Conservation (phyloP, 1,139 yeast genomes). For the Wickerhamomyces sp. region DNA sequence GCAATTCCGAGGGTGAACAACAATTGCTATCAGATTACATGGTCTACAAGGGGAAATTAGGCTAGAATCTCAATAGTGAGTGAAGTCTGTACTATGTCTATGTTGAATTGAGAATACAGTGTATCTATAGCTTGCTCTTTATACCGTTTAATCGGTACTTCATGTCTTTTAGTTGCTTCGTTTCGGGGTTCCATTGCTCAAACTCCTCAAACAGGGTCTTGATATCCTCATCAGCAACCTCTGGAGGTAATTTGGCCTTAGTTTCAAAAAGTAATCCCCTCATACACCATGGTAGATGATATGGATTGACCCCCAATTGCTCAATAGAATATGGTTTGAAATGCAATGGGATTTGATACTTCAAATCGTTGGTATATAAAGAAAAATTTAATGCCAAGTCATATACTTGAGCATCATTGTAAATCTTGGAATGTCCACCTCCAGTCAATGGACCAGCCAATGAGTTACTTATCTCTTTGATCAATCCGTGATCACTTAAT, state of each 20-base stretch:
- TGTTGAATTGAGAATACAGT: neutral
- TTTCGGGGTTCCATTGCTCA: conserved; percentile 81
- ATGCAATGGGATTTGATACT: conserved; percentile 48
- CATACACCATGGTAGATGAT: conserved; percentile 86
- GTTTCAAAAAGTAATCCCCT: conserved; percentile 71
- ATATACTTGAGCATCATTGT: conserved; percentile 81
- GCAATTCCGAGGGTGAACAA: too few species aligned
- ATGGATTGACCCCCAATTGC: conserved; percentile 70
- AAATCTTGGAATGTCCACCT: conserved; percentile 89
- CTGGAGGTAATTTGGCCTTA: conserved; percentile 23
- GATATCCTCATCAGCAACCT: conserved; percentile 49
- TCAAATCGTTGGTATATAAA: conserved; percentile 65
- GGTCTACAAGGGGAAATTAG: too few species aligned
- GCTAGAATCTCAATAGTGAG: too few species aligned
- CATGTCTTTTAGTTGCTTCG: conserved; percentile 73
- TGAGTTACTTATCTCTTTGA: conserved; percentile 76
- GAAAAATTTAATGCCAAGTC: conserved; percentile 72
- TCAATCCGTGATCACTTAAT: conserved; percentile 66
- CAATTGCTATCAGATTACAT: too few species aligned
- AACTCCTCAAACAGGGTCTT: conserved; percentile 61
- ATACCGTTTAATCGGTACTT: conserved; percentile 81
- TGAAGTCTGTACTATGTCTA: too few species aligned
- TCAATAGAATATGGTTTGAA: conserved; percentile 59
- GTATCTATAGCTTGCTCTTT: conserved; percentile 22
- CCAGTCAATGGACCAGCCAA: conserved; percentile 91